These are phyloP conservation scores for Cordyceps farinosa DNA, from an alignment of 2,329 filamentous ascomycete species.

Conservation along the genomic window DNA sequence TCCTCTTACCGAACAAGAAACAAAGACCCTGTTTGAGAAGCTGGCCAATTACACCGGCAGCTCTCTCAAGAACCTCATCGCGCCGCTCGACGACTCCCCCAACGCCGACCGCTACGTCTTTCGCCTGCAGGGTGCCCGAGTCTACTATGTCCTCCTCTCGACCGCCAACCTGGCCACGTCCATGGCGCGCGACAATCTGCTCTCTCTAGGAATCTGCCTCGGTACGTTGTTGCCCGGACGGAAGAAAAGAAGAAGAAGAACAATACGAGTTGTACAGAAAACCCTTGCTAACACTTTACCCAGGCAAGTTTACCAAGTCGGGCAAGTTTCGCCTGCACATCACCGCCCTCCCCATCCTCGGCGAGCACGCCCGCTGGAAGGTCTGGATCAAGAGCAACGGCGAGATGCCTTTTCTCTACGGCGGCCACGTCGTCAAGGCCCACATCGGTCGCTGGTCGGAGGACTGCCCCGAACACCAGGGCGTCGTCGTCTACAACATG, in stretches of 20 bases:
- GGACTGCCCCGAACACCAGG: conserved; percentile 90
- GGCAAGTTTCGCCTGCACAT: conserved; percentile 95
- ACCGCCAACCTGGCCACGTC: conserved; percentile 89
- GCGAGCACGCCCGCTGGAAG: conserved; percentile 91
- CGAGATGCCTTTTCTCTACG: conserved; percentile 96
- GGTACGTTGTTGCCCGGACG: conserved; percentile 37
- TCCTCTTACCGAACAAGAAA: conserved; percentile 74
- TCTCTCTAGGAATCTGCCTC: conserved; percentile 85
- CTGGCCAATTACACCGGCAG: conserved; percentile 89
- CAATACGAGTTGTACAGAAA: conserved; percentile 18
- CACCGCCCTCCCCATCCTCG: conserved; percentile 81
- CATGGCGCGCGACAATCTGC: conserved; percentile 74
- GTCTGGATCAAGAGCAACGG: conserved; percentile 96
- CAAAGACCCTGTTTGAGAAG: conserved; percentile 82
- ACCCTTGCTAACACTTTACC: background rate
- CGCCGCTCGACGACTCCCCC: conserved; percentile 63
- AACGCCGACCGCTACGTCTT: conserved; percentile 80
- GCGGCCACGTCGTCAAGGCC: conserved; percentile 74
- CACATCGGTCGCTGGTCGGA: conserved; percentile 79
- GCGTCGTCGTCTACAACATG: conserved; percentile 87
- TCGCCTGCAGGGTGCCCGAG: conserved; percentile 73
- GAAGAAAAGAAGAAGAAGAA: background rate
- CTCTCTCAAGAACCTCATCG: conserved; percentile 80
- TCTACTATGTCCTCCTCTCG: conserved; percentile 88
- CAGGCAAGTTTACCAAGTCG: conserved; percentile 92